These are phyloP conservation scores for Cubamyces lactineus DNA, from an alignment of 768 basidiomycete species.

Conservation along the genomic window DNA sequence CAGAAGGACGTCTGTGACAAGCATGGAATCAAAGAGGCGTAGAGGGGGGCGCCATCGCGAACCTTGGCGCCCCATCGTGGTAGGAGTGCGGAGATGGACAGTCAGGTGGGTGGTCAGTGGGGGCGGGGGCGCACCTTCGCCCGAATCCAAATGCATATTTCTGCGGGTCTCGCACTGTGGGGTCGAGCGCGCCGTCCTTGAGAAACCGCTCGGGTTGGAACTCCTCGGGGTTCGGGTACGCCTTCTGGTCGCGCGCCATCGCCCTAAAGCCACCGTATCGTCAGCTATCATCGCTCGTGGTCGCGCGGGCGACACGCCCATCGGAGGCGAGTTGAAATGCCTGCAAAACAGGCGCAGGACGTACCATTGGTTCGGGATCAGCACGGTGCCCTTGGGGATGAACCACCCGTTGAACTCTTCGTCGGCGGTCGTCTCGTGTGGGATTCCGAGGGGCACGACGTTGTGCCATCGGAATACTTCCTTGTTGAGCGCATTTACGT, in stretches of 20 bases:
- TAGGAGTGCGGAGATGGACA: not conserved
- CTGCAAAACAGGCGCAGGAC: not conserved
- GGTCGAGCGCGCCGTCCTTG: constrained; percentile 23
- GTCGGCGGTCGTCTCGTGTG: constrained; percentile 28
- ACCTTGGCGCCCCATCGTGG: too few species aligned
- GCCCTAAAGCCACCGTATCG: constrained; percentile 24
- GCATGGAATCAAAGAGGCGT: not conserved
- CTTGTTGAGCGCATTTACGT: constrained; percentile 28
- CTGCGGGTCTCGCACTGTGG: constrained; percentile 1
- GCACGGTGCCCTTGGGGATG: constrained; percentile 32
- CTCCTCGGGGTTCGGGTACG: constrained; percentile 31
- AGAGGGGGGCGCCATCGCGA: too few species aligned
- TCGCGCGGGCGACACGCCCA: too few species aligned
- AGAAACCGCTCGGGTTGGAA: constrained; percentile 37
- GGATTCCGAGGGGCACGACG: constrained; percentile 35
- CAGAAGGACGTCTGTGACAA: not conserved
- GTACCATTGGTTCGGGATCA: constrained; percentile 35
- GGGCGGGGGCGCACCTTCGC: constrained; percentile 1
- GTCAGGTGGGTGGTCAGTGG: not conserved
- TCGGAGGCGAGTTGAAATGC: too few species aligned
- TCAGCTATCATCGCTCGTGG: too few species aligned
- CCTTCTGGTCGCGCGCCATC: constrained; percentile 32
- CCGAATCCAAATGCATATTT: constrained; percentile 15
- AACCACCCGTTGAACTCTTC: constrained; percentile 30
- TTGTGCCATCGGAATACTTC: constrained; percentile 41